These are phyloP conservation scores for Malania oleifera DNA, from an alignment of 164 flowering plant species.

Conservation along the genomic window DNA sequence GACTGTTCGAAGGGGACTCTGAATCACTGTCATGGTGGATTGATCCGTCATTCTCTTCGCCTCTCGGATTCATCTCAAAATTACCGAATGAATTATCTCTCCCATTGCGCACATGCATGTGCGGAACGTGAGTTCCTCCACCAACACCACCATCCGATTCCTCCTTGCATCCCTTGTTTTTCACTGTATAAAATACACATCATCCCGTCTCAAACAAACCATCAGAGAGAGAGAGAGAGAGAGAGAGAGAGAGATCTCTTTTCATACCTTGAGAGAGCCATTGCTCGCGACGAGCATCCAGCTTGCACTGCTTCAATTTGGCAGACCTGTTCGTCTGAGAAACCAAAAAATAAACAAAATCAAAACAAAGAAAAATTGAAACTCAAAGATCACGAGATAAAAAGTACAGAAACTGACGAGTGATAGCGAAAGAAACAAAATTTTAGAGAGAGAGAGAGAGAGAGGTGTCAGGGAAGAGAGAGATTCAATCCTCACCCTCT, in stretches of 20 bases:
- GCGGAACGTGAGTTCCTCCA: slow-evolving; percentile 13
- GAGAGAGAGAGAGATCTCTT: background rate
- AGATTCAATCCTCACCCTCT: slow-evolving; percentile 41
- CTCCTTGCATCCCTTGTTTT: slow-evolving; percentile 49
- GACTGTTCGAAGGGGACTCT: slow-evolving; percentile 52
- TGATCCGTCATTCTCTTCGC: slow-evolving; percentile 22
- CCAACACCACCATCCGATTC: slow-evolving; percentile 22
- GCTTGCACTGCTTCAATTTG: slow-evolving; percentile 85
- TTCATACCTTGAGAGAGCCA: slow-evolving; percentile 67
- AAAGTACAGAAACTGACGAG: background rate
- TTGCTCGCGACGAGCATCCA: slow-evolving; percentile 82
- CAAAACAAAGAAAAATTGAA: slow-evolving; percentile 1
- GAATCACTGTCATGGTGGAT: slow-evolving; percentile 43
- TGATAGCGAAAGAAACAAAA: background rate
- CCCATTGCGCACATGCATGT: slow-evolving; percentile 12
- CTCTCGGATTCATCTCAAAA: slow-evolving; percentile 29
- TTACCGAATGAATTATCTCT: slow-evolving; percentile 22
- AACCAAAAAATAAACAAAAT: slow-evolving; percentile 5
- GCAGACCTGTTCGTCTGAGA: slow-evolving; percentile 69
- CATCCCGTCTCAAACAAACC: background rate
- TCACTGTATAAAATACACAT: slow-evolving; percentile 27
- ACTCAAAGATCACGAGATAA: background rate
- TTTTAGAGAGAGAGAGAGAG: background rate
- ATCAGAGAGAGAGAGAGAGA: background rate
- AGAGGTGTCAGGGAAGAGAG: background rate